phyloP scores from a whole-genome alignment of 2,329 filamentous ascomycete species.

The Apiospora sp. region DNA sequence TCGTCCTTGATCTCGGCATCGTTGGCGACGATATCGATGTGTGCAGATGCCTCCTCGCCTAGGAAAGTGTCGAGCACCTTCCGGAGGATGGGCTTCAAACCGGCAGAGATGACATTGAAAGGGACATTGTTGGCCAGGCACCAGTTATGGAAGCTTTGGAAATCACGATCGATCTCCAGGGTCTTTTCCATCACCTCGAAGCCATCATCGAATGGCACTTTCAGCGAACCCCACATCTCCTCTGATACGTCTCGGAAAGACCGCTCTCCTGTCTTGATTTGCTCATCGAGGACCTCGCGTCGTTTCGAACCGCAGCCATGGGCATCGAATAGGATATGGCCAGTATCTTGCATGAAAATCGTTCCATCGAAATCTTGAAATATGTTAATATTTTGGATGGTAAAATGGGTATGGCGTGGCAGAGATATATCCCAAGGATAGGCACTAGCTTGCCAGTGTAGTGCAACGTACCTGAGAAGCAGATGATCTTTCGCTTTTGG shows the following conservation, averaged over 20 bases:
- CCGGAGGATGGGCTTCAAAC: constrained; percentile 69
- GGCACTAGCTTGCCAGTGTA: background rate
- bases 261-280: constrained; percentile 70
- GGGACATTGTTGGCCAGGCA: constrained; percentile 69
- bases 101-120: constrained; percentile 75
- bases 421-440: background rate
- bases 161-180: constrained; percentile 70
- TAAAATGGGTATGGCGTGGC: background rate
- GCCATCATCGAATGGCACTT: constrained; percentile 72
- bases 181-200: constrained; percentile 69
- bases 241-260: constrained; percentile 75
- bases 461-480: constrained; percentile 58
- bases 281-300: constrained; percentile 65
- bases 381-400: constrained; percentile 28
- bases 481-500: constrained; percentile 63
- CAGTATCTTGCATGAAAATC: constrained; percentile 76
- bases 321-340: constrained; percentile 72
- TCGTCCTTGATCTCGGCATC: constrained; percentile 67
- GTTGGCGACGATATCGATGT: constrained; percentile 74
- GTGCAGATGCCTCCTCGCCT: constrained; percentile 64
- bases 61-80: constrained; percentile 70
- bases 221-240: constrained; percentile 74
- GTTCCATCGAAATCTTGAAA: constrained; percentile 72
- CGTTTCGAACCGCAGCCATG: constrained; percentile 67
- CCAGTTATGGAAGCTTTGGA: constrained; percentile 70